Conservation (phyloP, 2,329 filamentous ascomycete species). For the Xylaria sp. region DNA sequence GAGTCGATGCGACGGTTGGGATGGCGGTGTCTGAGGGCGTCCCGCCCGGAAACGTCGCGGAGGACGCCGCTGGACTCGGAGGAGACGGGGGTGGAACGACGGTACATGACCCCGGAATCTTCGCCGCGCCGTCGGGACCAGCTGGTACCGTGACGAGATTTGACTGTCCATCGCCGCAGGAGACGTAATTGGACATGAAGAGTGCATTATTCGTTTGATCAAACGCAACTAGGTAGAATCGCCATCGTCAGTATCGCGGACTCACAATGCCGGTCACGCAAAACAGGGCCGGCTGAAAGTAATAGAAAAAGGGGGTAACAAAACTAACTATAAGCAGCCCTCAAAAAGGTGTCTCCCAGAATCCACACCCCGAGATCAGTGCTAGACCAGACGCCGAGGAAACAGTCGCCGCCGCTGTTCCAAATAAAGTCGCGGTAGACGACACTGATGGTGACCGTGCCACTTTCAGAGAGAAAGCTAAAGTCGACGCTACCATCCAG, state of each 20-base stretch:
- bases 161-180: slow-evolving; percentile 40
- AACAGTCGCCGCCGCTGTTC: slow-evolving; percentile 45
- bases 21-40: slow-evolving; percentile 6
- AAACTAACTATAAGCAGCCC: slow-evolving; percentile 49
- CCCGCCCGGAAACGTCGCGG: slow-evolving; percentile 5
- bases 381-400: slow-evolving; percentile 45
- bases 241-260: background rate
- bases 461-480: slow-evolving; percentile 50
- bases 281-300: background rate
- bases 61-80: background rate
- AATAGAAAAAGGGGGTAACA: background rate
- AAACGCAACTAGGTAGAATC: slow-evolving; percentile 42
- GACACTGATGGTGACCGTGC: slow-evolving; percentile 49
- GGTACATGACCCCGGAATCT: slow-evolving; percentile 44
- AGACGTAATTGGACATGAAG: slow-evolving; percentile 48
- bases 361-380: slow-evolving; percentile 45
- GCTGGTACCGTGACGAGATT: slow-evolving; percentile 46
- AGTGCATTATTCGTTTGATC: slow-evolving; percentile 49
- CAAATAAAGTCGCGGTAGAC: slow-evolving; percentile 49
- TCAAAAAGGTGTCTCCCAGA: slow-evolving; percentile 49
- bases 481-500: slow-evolving; percentile 60
- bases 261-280: background rate
- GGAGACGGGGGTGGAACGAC: background rate
- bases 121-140: slow-evolving; percentile 44
- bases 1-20: background rate